phyloP scores from a whole-genome alignment of 306 rosid genomes.

The Dicorynia guianensis region DNA sequence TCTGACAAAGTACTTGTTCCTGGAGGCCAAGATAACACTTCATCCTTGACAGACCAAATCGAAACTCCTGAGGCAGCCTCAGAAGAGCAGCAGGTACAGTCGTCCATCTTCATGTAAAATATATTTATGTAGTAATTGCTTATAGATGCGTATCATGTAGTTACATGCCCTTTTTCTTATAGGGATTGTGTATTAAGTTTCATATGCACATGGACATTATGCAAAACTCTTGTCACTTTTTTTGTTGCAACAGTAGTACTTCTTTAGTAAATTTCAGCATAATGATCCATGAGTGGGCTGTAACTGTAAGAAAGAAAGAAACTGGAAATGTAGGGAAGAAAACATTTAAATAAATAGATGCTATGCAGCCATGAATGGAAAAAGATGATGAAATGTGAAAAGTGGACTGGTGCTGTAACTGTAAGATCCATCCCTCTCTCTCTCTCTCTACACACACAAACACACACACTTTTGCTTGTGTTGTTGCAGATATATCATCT shows the following conservation, averaged over 20 bases:
- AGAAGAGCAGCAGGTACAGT: constrained; percentile 71
- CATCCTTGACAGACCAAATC: constrained; percentile 59
- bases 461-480: too few species aligned
- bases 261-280: constrained; percentile 25
- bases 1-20: constrained; percentile 79
- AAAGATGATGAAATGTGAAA: background rate
- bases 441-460: too few species aligned
- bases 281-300: constrained; percentile 17
- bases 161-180: constrained; percentile 1
- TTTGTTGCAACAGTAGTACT: constrained; percentile 2
- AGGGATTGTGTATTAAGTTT: constrained; percentile 6
- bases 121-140: constrained; percentile 24
- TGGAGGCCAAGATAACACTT: constrained; percentile 63
- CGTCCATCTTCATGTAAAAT: constrained; percentile 17
- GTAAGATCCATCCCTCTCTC: background rate
- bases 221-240: constrained; percentile 14
- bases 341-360: too few species aligned
- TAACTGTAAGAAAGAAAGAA: constrained; percentile 28
- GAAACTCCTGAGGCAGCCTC: constrained; percentile 56
- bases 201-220: constrained; percentile 22
- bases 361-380: background rate
- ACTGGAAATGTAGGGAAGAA: constrained; percentile 20
- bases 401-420: background rate
- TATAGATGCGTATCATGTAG: constrained; percentile 7
- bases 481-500: background rate